Percentiles rank a stretch among this genome's conserved stretches.
phyloP scores from a whole-genome alignment of 768 basidiomycete genomes.

The Lenzites betulinus region DNA sequence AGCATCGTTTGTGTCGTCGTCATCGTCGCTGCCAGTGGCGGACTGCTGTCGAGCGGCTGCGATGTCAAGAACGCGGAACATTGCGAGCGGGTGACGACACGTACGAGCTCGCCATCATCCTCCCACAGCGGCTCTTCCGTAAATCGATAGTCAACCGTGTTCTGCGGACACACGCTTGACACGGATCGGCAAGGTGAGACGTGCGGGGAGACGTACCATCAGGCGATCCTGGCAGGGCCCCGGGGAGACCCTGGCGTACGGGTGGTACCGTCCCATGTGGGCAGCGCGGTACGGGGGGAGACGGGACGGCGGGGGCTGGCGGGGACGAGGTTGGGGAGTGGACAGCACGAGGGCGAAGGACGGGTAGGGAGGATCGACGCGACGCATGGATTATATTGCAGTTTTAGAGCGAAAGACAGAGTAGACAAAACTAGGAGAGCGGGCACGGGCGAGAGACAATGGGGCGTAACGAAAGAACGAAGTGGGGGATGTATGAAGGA shows the following conservation, averaged over 20 bases:
- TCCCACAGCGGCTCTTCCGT: slow-evolving; percentile 5
- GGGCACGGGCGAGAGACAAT: no score
- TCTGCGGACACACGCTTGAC: neutral
- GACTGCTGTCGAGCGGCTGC: neutral
- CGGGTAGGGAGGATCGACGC: slow-evolving; percentile 13
- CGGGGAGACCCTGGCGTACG: slow-evolving; percentile 6
- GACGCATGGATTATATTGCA: slow-evolving; percentile 9
- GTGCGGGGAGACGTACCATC: slow-evolving; percentile 3
- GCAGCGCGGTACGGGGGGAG: slow-evolving; percentile 10
- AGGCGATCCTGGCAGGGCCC: slow-evolving; percentile 1
- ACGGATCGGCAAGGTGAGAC: neutral
- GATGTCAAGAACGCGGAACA: neutral
- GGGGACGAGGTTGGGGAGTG: neutral
- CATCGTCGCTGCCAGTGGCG: neutral
- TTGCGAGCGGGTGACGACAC: neutral
- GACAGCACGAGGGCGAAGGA: slow-evolving; percentile 3
- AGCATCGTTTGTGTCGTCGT: neutral
- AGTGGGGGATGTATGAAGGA: neutral
- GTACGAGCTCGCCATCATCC: neutral
- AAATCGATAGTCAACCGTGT: slow-evolving; percentile 10
- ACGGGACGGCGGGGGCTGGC: slow-evolving; percentile 6
- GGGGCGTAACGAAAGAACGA: neutral
- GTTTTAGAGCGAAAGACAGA: neutral
- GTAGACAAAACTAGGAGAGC: neutral
- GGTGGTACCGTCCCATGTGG: slow-evolving; percentile 11